Conservation (phyloP, 805 yeast genomes). For the Wickerhamiella australiensis region DNA sequence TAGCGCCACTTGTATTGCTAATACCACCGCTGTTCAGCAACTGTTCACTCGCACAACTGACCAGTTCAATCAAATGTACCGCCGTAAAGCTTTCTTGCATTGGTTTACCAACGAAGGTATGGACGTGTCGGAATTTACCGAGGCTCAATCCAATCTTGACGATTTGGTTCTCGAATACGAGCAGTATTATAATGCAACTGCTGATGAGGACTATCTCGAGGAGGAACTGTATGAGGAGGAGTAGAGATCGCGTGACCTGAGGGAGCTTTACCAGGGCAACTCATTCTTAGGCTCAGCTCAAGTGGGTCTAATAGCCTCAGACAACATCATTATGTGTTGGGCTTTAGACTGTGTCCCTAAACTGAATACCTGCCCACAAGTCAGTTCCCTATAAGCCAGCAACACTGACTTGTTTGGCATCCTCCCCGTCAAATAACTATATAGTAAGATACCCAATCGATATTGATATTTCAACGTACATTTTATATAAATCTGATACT, state of each 20-base stretch:
- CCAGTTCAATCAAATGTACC: constrained; percentile 85
- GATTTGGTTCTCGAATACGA: constrained; percentile 83
- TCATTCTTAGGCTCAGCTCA: no score
- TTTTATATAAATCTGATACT: not conserved
- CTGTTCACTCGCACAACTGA: constrained; percentile 79
- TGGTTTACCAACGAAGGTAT: constrained; percentile 95
- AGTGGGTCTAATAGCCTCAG: no score
- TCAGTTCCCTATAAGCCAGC: no score
- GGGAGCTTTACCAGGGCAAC: no score
- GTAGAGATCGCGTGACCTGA: no score
- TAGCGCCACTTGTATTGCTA: constrained; percentile 88
- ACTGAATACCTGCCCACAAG: no score
- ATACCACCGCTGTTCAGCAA: constrained; percentile 87
- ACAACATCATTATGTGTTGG: no score
- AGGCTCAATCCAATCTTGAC: constrained; percentile 83
- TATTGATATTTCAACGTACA: not conserved
- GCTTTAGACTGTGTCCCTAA: no score
- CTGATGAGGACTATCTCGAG: constrained; percentile 58
- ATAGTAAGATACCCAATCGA: not conserved
- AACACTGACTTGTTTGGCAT: no score
- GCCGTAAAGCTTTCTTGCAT: constrained; percentile 89
- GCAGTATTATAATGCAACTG: constrained; percentile 77
- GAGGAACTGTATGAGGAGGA: constrained; percentile 33
- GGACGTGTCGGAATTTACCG: constrained; percentile 90
- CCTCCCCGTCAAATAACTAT: not conserved